Base-by-base conservation (phyloP, 768 basidiomycete species). In the Phylloporus sp. region DNA sequence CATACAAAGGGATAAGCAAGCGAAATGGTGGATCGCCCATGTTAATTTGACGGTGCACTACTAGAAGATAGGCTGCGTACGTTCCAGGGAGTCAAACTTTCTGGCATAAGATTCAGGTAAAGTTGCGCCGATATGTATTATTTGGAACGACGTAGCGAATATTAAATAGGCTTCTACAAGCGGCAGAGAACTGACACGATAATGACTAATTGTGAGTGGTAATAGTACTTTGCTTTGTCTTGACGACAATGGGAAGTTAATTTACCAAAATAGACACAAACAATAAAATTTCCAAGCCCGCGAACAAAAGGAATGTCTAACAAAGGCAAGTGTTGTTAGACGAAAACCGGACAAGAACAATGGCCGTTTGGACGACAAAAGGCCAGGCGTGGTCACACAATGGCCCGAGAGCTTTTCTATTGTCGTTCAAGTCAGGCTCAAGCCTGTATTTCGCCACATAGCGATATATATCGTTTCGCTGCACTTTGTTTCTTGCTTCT, bases 311-410 rank as follows among this genome's bases (percentile, higher is more conserved):
- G 40, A 38, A 16, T 28, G 13, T 16, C 60, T 10, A 40, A 59
- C 59, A 44, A 13, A 52, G 53, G 64, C 18, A 47, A 40, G 46
- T 49, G 51, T 67, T 67, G 60, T 67, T 53, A 23, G 43, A 47
- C 50, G 49, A 63, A 57, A 46, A 15, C 45, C 24, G 53, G 43
- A 66, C 59, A 56, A 68, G 36, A 49, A 67, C 67, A 64, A 67
- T 59, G 66, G 9, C 18, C 27, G 18, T 23, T 18, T 28, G 24
- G 20, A 55, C 47, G 55, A 64, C 62, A 67, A 67, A 66, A 66
- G 45, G 58, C 5, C 45, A 11, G 11, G 31, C 13, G 31, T 6
- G 2, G 31, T 32, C 36, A 16, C 23, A 51, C 45, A 53, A 56
- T 59, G 57, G 24, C 32, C 39, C 49, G 50, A 35, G 26, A 27